phyloP scores from a whole-genome alignment of 768 basidiomycete species.

The Strobilomyces confusus region DNA sequence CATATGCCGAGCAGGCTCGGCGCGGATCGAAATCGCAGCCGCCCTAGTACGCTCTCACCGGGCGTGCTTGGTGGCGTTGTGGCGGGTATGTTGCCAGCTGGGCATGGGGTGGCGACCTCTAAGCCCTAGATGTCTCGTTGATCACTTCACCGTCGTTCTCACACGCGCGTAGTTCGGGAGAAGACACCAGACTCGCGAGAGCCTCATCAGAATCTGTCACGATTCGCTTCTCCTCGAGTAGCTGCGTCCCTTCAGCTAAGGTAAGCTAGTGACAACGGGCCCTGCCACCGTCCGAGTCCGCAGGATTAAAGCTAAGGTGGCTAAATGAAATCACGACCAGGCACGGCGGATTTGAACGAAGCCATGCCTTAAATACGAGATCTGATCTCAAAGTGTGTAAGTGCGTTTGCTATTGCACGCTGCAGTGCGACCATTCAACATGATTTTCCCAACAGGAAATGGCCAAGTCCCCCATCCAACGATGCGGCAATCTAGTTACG shows the following conservation, averaged over 20 bases:
- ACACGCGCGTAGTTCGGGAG: conserved; percentile 18
- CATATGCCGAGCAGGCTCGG: conserved; percentile 6
- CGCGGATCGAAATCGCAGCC: conserved; percentile 19
- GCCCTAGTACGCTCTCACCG: conserved; percentile 12
- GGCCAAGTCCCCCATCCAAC: conserved; percentile 29
- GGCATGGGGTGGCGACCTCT: conserved; percentile 16
- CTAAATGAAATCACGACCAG: conserved; percentile 35
- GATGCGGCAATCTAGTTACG: conserved; percentile 32
- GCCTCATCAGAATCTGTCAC: conserved; percentile 17
- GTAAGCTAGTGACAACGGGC: conserved; percentile 11
- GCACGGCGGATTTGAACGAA: conserved; percentile 26
- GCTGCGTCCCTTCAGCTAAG: conserved; percentile 18
- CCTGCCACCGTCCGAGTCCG: conserved; percentile 23
- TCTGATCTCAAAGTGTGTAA: conserved; percentile 32
- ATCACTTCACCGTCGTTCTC: conserved; percentile 20
- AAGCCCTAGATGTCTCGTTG: conserved; percentile 14
- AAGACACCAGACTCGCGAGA: conserved; percentile 3
- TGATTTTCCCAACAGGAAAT: conserved; percentile 38
- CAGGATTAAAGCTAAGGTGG: conserved; percentile 27
- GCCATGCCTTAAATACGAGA: conserved; percentile 32
- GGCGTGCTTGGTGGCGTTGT: conserved; percentile 21
- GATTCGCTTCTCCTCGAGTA: conserved; percentile 22
- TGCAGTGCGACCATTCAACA: conserved; percentile 26
- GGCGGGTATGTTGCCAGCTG: conserved; percentile 8
- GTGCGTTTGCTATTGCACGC: conserved; percentile 28